These are phyloP conservation scores for Plasmodium fragile DNA, from an alignment of 169 alveolate species.

Conservation along the genomic window DNA sequence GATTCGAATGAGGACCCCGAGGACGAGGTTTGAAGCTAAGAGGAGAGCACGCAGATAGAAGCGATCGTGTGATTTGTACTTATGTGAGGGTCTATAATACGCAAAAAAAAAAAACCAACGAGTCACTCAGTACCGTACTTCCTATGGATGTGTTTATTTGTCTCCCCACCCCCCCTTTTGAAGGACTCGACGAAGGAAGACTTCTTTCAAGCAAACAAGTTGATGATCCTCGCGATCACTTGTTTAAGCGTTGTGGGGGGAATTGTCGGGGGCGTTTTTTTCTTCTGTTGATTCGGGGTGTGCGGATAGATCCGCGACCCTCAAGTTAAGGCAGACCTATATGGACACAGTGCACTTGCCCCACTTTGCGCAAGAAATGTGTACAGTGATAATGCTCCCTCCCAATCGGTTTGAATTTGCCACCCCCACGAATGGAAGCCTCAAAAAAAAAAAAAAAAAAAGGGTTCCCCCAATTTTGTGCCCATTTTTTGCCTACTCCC, in stretches of 20 bases:
- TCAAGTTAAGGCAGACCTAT: not conserved
- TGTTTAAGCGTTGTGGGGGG: not conserved
- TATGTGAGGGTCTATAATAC: not conserved
- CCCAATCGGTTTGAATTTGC: not conserved
- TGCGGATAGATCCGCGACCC: not conserved
- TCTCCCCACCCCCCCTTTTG: not conserved
- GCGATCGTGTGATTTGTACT: not conserved
- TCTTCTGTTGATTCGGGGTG: not conserved
- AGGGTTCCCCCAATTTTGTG: not conserved
- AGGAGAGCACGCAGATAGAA: not conserved
- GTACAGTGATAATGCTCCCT: not conserved
- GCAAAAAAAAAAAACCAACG: not conserved
- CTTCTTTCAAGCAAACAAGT: not conserved
- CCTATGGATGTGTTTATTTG: not conserved
- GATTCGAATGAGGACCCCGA: not conserved
- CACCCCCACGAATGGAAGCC: not conserved
- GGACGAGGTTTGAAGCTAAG: not conserved
- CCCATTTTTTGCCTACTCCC: not conserved
- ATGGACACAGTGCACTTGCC: not conserved
- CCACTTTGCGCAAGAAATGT: not conserved
- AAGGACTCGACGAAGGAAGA: not conserved
- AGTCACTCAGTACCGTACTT: not conserved
- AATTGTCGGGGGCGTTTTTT: not conserved
- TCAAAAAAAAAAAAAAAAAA: not conserved
- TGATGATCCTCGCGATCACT: not conserved